A percentile compares a stretch with the other conserved stretches of the same genome.
Evolutionary conservation across 2,329 filamentous ascomycete species (phyloP).

Genomic region (Arthrinium phaeospermum): DNA sequence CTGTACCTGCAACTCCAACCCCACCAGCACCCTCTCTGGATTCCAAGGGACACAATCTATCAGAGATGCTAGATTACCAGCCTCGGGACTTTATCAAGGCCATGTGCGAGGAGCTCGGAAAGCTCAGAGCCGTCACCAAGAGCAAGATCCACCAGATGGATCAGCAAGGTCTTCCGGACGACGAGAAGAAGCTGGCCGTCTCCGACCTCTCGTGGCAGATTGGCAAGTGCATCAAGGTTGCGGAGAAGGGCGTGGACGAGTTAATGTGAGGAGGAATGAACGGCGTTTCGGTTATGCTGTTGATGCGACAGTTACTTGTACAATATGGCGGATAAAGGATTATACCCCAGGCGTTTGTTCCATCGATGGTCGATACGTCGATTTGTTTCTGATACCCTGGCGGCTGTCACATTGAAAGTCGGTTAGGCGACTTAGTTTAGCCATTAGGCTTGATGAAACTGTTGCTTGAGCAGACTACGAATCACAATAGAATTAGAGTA

Average conservation of each 20-base stretch:
- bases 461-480: no score
- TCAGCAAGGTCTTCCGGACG: neutral
- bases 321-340: neutral
- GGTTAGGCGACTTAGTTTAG: no score
- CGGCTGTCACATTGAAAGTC: neutral
- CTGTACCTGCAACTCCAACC: neutral
- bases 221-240: constrained; percentile 3
- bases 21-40: neutral
- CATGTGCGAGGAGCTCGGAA: neutral
- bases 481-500: no score
- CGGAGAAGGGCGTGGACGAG: neutral
- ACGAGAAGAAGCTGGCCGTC: neutral
- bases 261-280: neutral
- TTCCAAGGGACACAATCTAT: neutral
- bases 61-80: neutral
- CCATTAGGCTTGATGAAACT: no score
- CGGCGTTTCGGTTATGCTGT: no score
- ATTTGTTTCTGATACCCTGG: neutral
- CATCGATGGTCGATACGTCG: no score
- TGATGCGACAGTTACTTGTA: neutral
- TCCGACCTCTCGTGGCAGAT: neutral
- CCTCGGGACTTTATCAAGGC: neutral
- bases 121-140: neutral
- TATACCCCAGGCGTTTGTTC: neutral
- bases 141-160: constrained; percentile 6